Evolutionary conservation across 192 early-diverging fungal genomes (phyloP), one percentile per base, ranked within the genome.

Genomic region (Haplosporangium gracile): DNA sequence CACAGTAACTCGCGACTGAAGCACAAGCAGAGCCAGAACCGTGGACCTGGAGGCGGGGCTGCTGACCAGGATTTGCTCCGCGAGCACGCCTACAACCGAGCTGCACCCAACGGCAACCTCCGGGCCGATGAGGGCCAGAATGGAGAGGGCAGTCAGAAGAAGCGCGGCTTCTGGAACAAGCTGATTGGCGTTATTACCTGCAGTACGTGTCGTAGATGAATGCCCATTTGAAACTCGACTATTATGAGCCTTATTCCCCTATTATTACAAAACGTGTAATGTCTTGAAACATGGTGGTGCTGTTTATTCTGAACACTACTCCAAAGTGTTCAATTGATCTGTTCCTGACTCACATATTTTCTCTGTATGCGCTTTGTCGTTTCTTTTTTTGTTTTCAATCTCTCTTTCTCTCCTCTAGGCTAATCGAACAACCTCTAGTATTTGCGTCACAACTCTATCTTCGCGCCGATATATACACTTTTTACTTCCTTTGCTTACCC

Each of bases 131-230:
- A 78, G 42, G 74, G 72, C 15, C 80, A 75, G 51, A 75, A 81
- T 49, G 47, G 22, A 26, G 84, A 86, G 22, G 82, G 77, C 26
- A 86, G 79, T 68, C 84, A 81, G 39, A 86, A 86, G 75, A 80
- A 86, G 79, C 63, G 75, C 34, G 71, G 82, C 24, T 86, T 90
- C 76, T 90, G 86, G 86, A 82, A 85, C 83, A 85, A 84, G 36
- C 71, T 90, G 18, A 90, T 90, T 34, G 76, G 89, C 51, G 81
- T 90, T 75, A 85, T 90, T 55, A 90, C 89, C 36, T 90, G 89
- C 76, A 88, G 86, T 82, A 88, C 82, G 79, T 90, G 81, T 73
- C 81, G 81, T 68, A 76, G 74, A 80, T 85, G 57, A 72, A 34
- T 24, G 60, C 60, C 60, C 29, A 65, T 32, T 65, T 65, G 26